Evolutionary conservation across 2,329 filamentous ascomycete species (phyloP).

Genomic region (Coccinonectria pachysandricola): DNA sequence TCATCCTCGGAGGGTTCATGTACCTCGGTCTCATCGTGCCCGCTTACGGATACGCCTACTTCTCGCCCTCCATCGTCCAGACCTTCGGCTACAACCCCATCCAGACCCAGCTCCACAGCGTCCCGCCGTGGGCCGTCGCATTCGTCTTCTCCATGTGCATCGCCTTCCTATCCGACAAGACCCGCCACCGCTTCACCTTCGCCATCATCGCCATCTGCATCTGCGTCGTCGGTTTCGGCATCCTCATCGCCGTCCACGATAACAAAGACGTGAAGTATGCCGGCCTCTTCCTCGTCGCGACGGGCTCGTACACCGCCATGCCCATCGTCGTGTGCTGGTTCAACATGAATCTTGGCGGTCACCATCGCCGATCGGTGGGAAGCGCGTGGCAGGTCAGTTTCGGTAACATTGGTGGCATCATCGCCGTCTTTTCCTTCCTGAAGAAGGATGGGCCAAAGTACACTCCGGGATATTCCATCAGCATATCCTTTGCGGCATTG

Average conservation of each 20-base stretch:
- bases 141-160: conserved; percentile 71
- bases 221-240: conserved; percentile 63
- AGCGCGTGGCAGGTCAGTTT: conserved; percentile 71
- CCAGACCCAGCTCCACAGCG: conserved; percentile 46
- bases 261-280: conserved; percentile 61
- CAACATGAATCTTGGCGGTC: conserved; percentile 68
- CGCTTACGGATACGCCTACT: conserved; percentile 70
- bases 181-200: conserved; percentile 66
- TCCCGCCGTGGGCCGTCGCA: conserved; percentile 53
- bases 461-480: conserved; percentile 65
- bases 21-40: conserved; percentile 73
- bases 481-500: conserved; percentile 61
- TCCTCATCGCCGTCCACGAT: conserved; percentile 62
- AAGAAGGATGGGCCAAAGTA: conserved; percentile 58
- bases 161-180: conserved; percentile 60
- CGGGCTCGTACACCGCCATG: conserved; percentile 79
- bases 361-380: conserved; percentile 59
- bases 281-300: conserved; percentile 71
- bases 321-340: conserved; percentile 79
- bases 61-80: conserved; percentile 60
- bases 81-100: conserved; percentile 53
- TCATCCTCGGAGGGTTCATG: conserved; percentile 67
- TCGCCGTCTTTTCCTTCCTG: conserved; percentile 62
- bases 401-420: conserved; percentile 70
- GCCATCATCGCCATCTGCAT: conserved; percentile 58